phyloP scores from a whole-genome alignment of 2,329 filamentous ascomycete genomes.

The Pseudogymnoascus sp. region DNA sequence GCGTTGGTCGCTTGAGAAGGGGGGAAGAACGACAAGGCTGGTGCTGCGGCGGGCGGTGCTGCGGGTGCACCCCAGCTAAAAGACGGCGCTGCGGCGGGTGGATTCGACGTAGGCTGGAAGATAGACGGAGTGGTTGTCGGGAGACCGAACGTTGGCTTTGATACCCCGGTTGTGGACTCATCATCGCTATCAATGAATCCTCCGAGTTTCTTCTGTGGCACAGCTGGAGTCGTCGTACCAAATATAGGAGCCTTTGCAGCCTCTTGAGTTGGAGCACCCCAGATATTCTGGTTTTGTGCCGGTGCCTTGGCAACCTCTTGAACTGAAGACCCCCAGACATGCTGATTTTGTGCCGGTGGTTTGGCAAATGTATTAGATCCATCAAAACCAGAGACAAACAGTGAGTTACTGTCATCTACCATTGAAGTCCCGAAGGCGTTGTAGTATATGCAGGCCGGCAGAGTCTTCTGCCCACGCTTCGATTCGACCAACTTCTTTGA shows the following conservation, averaged over 20 bases:
- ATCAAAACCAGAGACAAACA: constrained; percentile 10
- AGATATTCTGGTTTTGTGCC: background rate
- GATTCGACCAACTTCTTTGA: constrained; percentile 50
- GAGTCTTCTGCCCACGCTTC: constrained; percentile 44
- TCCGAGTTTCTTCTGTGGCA: background rate
- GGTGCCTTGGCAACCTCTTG: background rate
- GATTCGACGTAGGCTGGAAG: background rate
- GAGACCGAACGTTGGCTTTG: background rate
- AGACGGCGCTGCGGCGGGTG: background rate
- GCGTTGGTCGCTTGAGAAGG: background rate
- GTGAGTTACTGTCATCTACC: background rate
- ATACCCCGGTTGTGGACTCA: background rate
- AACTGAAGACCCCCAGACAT: background rate
- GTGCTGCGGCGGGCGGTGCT: background rate
- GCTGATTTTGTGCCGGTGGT: background rate
- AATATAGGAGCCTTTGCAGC: background rate
- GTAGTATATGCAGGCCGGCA: constrained; percentile 48
- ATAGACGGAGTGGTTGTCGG: background rate
- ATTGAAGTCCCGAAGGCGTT: constrained; percentile 36
- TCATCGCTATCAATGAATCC: constrained; percentile 7
- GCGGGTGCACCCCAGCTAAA: background rate
- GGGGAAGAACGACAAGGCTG: background rate
- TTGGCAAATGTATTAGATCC: background rate
- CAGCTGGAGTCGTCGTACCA: background rate
- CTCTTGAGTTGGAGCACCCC: background rate